Conservation (phyloP, 306 rosid species). For the Acacia confusa region DNA sequence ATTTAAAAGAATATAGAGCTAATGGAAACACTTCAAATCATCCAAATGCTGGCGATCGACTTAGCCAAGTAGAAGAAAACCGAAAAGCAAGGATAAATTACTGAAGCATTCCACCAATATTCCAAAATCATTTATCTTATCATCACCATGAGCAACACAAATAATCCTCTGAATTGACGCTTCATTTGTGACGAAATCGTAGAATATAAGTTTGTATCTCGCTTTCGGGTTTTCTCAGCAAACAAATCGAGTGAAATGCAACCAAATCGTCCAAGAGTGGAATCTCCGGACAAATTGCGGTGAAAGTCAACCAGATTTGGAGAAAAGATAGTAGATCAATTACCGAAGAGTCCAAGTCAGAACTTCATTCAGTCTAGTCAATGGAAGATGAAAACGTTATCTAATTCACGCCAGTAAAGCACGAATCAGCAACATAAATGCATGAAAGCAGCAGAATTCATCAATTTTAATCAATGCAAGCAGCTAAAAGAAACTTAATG, state of each 20-base stretch:
- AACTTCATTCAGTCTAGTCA: conserved; percentile 39
- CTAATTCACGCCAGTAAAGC: conserved; percentile 15
- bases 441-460: conserved; percentile 27
- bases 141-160: not conserved
- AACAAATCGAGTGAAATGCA: not conserved
- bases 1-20: not conserved
- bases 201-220: not conserved
- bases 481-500: conserved; percentile 1
- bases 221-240: not conserved
- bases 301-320: conserved; percentile 16
- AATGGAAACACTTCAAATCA: not conserved
- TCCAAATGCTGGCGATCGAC: not conserved
- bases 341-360: conserved; percentile 26
- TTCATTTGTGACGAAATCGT: not conserved
- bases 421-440: not conserved
- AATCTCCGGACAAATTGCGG: conserved; percentile 2
- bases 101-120: not conserved
- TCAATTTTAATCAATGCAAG: conserved; percentile 21
- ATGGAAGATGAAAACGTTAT: conserved; percentile 28
- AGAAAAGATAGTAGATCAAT: conserved; percentile 48
- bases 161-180: conserved; percentile 8
- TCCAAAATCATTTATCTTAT: not conserved
- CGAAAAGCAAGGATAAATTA: conserved; percentile 1
- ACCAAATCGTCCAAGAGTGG: conserved; percentile 29
- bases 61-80: not conserved